These are phyloP conservation scores for Aspergillus fumigatus DNA, from an alignment of 2,329 filamentous ascomycete genomes.

Conservation along the genomic window DNA sequence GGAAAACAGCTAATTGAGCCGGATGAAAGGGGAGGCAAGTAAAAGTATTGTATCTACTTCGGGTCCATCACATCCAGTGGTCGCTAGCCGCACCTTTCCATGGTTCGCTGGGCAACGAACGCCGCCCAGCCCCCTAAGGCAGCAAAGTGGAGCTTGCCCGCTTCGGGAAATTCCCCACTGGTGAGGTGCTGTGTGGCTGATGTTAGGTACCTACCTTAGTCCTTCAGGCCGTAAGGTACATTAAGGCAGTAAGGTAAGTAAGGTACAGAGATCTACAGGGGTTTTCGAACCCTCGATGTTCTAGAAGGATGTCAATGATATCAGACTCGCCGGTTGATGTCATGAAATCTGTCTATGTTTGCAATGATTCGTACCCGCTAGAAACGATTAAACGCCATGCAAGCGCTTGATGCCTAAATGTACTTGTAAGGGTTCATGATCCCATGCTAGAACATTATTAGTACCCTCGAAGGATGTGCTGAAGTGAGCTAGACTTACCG, in stretches of 20 bases:
- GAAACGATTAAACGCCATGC: neutral
- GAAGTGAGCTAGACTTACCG: conserved; percentile 55
- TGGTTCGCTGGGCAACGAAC: conserved; percentile 24
- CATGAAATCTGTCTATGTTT: neutral
- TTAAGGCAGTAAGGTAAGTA: neutral
- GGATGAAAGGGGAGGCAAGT: conserved; percentile 1
- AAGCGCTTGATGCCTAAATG: conserved; percentile 45
- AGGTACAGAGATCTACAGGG: neutral
- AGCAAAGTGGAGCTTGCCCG: neutral
- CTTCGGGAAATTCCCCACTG: neutral
- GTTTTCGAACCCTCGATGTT: neutral
- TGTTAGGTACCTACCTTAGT: too few relatives aligned
- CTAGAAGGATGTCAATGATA: neutral
- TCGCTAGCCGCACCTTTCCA: conserved; percentile 11
- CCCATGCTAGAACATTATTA: conserved; percentile 62
- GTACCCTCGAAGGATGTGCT: conserved; percentile 1
- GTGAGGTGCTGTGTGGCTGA: too few relatives aligned
- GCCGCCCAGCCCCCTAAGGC: conserved; percentile 10
- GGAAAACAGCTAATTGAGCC: neutral
- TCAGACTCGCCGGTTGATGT: too few relatives aligned
- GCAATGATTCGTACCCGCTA: neutral
- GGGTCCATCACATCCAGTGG: conserved; percentile 17
- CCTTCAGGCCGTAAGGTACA: too few relatives aligned
- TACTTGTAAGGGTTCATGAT: conserved; percentile 99
- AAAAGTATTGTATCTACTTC: neutral